phyloP scores from a whole-genome alignment of 192 early-diverging fungal species.

The Entomortierella lignicola region DNA sequence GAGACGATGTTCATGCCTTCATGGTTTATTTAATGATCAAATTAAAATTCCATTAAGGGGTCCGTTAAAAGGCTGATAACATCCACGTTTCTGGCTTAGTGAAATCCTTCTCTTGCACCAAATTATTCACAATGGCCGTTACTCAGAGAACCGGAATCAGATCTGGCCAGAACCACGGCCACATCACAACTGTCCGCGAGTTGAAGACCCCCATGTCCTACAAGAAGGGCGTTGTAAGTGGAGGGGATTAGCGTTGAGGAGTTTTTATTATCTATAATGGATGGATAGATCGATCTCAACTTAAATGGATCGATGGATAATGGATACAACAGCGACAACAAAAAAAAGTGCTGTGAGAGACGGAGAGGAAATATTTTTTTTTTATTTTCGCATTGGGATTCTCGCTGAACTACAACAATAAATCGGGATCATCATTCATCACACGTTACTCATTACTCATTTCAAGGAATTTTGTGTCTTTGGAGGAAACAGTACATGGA shows the following conservation, averaged over 20 bases:
- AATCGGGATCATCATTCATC: constrained; percentile 1
- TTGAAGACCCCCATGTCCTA: constrained; percentile 76
- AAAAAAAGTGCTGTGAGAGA: too few relatives aligned
- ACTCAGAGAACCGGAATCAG: constrained; percentile 86
- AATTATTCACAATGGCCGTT: constrained; percentile 63
- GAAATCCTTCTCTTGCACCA: constrained; percentile 28
- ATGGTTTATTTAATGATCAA: too few relatives aligned
- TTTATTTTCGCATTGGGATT: too few relatives aligned
- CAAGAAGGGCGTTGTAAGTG: constrained; percentile 85
- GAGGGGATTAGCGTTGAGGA: not conserved
- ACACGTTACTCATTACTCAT: not conserved
- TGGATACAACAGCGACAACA: constrained; percentile 2
- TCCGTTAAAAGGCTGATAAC: not conserved
- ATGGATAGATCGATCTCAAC: constrained; percentile 22
- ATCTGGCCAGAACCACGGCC: constrained; percentile 93
- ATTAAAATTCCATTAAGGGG: not conserved
- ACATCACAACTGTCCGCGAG: constrained; percentile 82
- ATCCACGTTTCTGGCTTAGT: not conserved
- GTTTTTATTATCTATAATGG: not conserved
- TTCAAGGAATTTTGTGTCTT: not conserved
- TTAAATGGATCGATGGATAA: constrained; percentile 19
- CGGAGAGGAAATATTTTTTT: too few relatives aligned
- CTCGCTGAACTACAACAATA: not conserved
- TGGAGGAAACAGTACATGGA: not conserved
- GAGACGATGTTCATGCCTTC: too few relatives aligned